Conservation (phyloP, 768 basidiomycete genomes). For the Suillus weaverae region DNA sequence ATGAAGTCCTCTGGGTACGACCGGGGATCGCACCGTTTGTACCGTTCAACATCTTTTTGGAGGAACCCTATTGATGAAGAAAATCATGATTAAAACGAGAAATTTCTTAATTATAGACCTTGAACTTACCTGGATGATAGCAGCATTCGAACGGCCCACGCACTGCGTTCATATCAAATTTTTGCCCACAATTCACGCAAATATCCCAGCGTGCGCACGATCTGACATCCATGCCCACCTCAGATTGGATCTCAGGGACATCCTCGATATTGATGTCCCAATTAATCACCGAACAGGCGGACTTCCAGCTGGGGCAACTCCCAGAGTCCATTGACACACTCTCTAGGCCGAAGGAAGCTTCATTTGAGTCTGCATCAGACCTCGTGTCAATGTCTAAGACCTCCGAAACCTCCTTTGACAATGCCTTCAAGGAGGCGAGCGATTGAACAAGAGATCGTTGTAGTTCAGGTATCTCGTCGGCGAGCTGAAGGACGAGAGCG, state of each 20-base stretch:
- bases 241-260: conserved; percentile 2
- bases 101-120: conserved; percentile 31
- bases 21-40: conserved; percentile 24
- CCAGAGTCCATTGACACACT: not conserved
- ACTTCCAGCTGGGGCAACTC: conserved; percentile 1
- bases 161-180: conserved; percentile 42
- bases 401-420: not conserved
- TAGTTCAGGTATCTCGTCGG: conserved; percentile 3
- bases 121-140: conserved; percentile 52
- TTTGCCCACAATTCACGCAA: conserved; percentile 48
- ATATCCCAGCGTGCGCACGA: conserved; percentile 42
- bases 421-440: not conserved
- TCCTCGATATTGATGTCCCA: not conserved
- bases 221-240: not conserved
- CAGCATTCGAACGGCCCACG: conserved; percentile 43
- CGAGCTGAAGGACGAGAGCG: not conserved
- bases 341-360: not conserved
- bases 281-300: not conserved
- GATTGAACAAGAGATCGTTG: not conserved
- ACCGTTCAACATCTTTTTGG: not conserved
- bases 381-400: not conserved
- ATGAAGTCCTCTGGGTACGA: conserved; percentile 47
- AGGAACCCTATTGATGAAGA: not conserved
- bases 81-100: not conserved
- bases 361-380: not conserved